Conservation (phyloP, 108 stramenopile genomes). For the Cyclotella choctawhatcheeana region DNA sequence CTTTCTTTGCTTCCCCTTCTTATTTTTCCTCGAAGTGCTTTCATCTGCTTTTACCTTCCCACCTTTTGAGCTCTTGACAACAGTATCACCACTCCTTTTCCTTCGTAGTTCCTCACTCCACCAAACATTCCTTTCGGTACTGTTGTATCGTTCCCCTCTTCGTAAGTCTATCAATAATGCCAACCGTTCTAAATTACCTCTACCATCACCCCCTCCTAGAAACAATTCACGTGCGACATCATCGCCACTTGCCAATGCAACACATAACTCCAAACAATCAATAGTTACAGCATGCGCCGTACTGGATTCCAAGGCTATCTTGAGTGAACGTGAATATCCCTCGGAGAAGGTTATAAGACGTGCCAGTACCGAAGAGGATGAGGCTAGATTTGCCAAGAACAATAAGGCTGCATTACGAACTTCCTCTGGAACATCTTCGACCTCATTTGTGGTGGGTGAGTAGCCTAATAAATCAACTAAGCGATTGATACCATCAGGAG, state of each 20-base stretch:
- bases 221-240: constrained; percentile 63
- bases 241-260: constrained; percentile 55
- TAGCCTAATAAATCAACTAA: constrained; percentile 67
- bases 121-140: constrained; percentile 45
- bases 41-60: neutral
- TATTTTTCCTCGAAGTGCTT: constrained; percentile 29
- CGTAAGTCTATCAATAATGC: constrained; percentile 74
- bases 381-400: constrained; percentile 58
- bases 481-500: constrained; percentile 81
- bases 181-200: constrained; percentile 61
- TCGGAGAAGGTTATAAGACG: constrained; percentile 78
- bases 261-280: constrained; percentile 65
- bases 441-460: neutral
- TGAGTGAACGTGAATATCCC: constrained; percentile 59
- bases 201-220: constrained; percentile 50
- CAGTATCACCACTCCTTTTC: neutral
- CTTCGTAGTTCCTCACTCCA: constrained; percentile 37
- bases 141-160: constrained; percentile 54
- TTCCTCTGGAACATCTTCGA: constrained; percentile 43
- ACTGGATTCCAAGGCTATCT: constrained; percentile 51
- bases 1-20: constrained; percentile 41
- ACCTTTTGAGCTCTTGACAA: neutral
- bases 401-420: constrained; percentile 75
- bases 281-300: constrained; percentile 37
- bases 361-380: constrained; percentile 55